These are phyloP conservation scores for Themeda triandra DNA, from an alignment of 176 grass and related monocot species.

Conservation along the genomic window DNA sequence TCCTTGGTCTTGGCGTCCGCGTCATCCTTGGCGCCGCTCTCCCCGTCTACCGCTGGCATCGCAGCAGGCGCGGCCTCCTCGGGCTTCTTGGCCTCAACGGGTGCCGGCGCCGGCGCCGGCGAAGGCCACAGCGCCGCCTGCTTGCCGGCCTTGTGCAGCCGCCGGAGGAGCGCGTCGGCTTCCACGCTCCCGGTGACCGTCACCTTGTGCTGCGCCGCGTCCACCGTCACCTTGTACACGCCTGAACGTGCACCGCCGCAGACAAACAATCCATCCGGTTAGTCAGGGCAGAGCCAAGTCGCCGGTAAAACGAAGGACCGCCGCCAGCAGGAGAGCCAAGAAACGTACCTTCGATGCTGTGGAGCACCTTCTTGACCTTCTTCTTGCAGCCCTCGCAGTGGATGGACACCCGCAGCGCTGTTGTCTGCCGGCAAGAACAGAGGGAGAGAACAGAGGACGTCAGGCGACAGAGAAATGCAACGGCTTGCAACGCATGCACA, in stretches of 20 bases:
- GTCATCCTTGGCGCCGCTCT: neutral
- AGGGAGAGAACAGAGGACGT: neutral
- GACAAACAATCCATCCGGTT: too few relatives aligned
- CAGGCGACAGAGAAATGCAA: neutral
- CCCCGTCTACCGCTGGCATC: neutral
- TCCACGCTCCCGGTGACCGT: slow-evolving; percentile 47
- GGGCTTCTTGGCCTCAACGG: slow-evolving; percentile 14
- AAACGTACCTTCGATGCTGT: slow-evolving; percentile 56
- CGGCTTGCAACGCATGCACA: neutral
- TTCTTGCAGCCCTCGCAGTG: slow-evolving; percentile 97
- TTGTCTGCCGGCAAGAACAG: slow-evolving; percentile 42
- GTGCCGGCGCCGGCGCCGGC: neutral
- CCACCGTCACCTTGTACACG: slow-evolving; percentile 63
- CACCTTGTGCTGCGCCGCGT: slow-evolving; percentile 84
- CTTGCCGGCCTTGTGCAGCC: slow-evolving; percentile 68
- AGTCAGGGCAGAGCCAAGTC: too few relatives aligned
- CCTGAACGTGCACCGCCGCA: slow-evolving; percentile 8
- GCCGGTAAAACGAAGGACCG: neutral
- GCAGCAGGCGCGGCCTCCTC: neutral
- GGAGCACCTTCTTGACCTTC: slow-evolving; percentile 85
- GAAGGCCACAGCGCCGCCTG: slow-evolving; percentile 65
- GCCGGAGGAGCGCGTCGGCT: slow-evolving; percentile 47
- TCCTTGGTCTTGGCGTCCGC: neutral
- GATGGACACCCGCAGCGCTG: slow-evolving; percentile 72
- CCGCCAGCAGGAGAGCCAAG: neutral